phyloP scores from a whole-genome alignment of 2,329 filamentous ascomycete genomes.

The Neoscytalidium dimidiatum region DNA sequence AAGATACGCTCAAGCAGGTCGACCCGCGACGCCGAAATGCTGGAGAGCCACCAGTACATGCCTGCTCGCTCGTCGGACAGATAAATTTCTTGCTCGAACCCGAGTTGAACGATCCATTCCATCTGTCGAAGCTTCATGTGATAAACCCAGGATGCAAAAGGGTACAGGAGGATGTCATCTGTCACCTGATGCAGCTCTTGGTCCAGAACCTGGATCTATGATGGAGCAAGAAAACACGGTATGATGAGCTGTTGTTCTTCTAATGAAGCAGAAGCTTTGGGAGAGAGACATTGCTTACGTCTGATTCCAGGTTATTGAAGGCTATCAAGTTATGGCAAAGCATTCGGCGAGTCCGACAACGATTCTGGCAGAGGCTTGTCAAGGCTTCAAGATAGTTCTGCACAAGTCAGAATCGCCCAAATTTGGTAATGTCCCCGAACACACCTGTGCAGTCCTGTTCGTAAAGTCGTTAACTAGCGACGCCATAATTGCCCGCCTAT shows the following conservation, averaged over 20 bases:
- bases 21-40: conserved; percentile 28
- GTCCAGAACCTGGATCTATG: conserved; percentile 68
- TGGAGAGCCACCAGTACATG: conserved; percentile 73
- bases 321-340: conserved; percentile 80
- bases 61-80: conserved; percentile 78
- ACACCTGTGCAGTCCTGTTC: conserved; percentile 52
- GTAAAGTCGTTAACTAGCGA: conserved; percentile 71
- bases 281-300: too few species aligned
- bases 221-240: conserved; percentile 1
- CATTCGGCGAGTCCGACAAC: conserved; percentile 85
- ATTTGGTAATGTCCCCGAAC: not conserved
- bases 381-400: conserved; percentile 81
- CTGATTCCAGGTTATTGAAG: conserved; percentile 81
- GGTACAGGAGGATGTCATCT: conserved; percentile 63
- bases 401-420: conserved; percentile 46
- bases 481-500: conserved; percentile 73
- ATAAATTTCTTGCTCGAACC: conserved; percentile 92
- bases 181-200: conserved; percentile 63
- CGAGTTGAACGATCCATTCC: conserved; percentile 84
- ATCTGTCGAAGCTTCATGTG: conserved; percentile 88
- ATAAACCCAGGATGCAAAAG: conserved; percentile 85
- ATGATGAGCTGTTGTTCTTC: too few species aligned
- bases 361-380: conserved; percentile 83
- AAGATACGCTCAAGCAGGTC: conserved; percentile 17
- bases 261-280: too few species aligned